Evolutionary conservation across 768 basidiomycete genomes (phyloP).

Genomic region (Tulasnella sp.): DNA sequence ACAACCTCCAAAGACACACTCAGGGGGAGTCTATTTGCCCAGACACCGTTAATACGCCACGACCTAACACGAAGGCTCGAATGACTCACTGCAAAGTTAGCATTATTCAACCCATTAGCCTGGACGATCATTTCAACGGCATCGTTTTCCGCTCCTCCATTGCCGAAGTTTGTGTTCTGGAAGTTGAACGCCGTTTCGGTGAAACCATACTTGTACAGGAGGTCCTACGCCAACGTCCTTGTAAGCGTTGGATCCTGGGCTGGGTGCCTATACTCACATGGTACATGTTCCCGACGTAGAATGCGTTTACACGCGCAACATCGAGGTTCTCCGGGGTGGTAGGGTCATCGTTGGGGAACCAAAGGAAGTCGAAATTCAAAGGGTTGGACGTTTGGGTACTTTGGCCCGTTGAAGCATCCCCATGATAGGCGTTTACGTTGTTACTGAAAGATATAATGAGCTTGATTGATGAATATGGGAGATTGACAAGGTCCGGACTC

Average conservation of each 20-base stretch:
- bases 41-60: too few relatives aligned
- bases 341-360: constrained; percentile 29
- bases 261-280: constrained; percentile 31
- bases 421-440: constrained; percentile 30
- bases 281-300: constrained; percentile 48
- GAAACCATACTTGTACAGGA: constrained; percentile 41
- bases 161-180: background rate
- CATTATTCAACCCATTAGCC: too few relatives aligned
- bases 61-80: too few relatives aligned
- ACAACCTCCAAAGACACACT: background rate
- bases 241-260: background rate
- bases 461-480: too few relatives aligned
- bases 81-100: background rate
- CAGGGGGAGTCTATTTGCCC: background rate
- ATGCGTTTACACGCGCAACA: constrained; percentile 39
- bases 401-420: constrained; percentile 21
- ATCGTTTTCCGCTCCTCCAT: background rate
- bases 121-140: background rate
- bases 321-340: constrained; percentile 36
- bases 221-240: background rate
- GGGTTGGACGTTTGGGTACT: constrained; percentile 30
- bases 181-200: constrained; percentile 46
- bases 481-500: too few relatives aligned
- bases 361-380: constrained; percentile 32
- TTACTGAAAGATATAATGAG: constrained; percentile 29